Evolutionary conservation across 352 stramenopile species (phyloP), one percentile per base, ranked within the genome.

Genomic region (Globisporangium camurandrum): DNA sequence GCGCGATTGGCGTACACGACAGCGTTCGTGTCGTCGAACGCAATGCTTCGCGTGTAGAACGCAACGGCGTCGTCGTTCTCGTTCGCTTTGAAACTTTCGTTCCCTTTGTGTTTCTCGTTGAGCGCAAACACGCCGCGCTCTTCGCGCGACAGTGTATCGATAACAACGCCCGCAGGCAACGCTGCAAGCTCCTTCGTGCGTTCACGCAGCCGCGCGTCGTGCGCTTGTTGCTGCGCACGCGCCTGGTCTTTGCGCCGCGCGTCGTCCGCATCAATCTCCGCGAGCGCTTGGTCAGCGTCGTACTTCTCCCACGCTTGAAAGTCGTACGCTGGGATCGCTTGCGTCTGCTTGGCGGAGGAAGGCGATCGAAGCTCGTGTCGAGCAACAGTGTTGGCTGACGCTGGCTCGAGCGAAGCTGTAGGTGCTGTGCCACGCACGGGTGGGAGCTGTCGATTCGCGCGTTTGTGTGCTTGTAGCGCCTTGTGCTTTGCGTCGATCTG

Each of bases 221-320:
- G 53, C 27, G 72, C 43, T 45, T 77, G 61, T n/a, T 47, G 61
- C 49, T 71, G 58, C 20, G 49, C 23, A 30, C 51, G 49, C 4
- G 62, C 71, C 14, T 84, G 61, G 6, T 84, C 59, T 33, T 70
- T 57, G 3, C 51, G 54, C 9, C 46, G 46, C 10, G 72, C 46
- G 1, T 89, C 78, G 2, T 75, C 60, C 8, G 75, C 53, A 12
- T 96, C 85, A 31, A 94, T 68, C 28, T 82, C 70, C 4, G 75
- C 53, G 22, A 95, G 66, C n/a, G 84, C 85, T 37, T 73, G 56
- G 37, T 96, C 85, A 9, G 88, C 83, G 26, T 96, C 70, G 58
- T 93, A 97, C 52, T 96, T 94, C 42, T 96, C 83, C 89, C 89
- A 97, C 23, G 83, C 74, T 5, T 84, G 72, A 41, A 96, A 97